Evolutionary conservation across 2,329 filamentous ascomycete species (phyloP), one percentile per base, ranked within the genome.

Genomic region (Monilinia fructigena): DNA sequence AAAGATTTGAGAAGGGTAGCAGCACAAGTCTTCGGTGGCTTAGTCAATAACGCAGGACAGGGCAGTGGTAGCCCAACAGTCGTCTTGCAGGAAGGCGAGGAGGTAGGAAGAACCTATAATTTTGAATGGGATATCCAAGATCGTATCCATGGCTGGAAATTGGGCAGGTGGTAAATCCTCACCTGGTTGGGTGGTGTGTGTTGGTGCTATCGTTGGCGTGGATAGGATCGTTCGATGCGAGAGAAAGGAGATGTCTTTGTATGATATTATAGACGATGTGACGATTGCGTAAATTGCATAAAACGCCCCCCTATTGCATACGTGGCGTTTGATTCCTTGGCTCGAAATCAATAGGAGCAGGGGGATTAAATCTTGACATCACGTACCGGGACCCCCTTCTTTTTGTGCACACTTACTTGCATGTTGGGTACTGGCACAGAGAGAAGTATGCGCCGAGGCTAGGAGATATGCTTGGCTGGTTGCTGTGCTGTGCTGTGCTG

Each of bases 11-110:
- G 92, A 42, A 83, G 92, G 59, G 94, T 98, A 4, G 95, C 95
- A 6, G 82, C 82, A 71, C 81, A 86, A 72, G 89, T 99, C 11
- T 87, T 97, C 65, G 86, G 89, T 55, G 95, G 95, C 0, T 77
- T 86, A 70, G 89, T 96, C 4, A 75, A 85, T 69, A 98, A 97
- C 77, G 76, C 80, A 0, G 94, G 94, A 0, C 76, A 81, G 0
- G 94, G 95, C 3, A 95, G 88, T 69, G 95, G 95, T 18, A 89
- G 92, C 26, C 95, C 95, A 4, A 99, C 95, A 0, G 93, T 99
- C 31, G 94, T 99, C 55, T 76, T 99, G 74, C 94, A 98, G 81
- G 94, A 97, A 80, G 92, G 92, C 31, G 87, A 93, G 76, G 84
- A 90, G 71, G 70, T 74, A 65, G 89, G 89, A 0, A 82, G 89